Evolutionary conservation across 2,329 filamentous ascomycete species (phyloP).

Genomic region (Apiospora koreana): DNA sequence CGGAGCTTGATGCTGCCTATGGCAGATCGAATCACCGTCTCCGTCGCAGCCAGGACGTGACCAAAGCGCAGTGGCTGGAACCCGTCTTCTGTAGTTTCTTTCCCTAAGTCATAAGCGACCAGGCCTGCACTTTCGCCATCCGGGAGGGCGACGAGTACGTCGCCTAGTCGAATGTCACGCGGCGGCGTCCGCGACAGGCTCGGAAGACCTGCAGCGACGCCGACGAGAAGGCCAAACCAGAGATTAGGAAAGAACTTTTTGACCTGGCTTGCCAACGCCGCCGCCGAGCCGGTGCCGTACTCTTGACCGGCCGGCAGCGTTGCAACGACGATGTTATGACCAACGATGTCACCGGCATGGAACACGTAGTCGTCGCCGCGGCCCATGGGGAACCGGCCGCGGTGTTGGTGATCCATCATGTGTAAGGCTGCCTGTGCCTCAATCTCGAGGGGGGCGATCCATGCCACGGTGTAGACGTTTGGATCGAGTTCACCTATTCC

Average conservation of each 20-base stretch:
- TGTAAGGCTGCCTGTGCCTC: constrained; percentile 36
- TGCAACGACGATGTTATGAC: constrained; percentile 38
- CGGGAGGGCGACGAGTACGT: constrained; percentile 35
- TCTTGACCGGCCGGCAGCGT: constrained; percentile 35
- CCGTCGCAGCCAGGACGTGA: constrained; percentile 28
- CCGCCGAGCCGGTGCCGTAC: constrained; percentile 36
- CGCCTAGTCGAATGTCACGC: constrained; percentile 39
- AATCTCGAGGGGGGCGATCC: constrained; percentile 39
- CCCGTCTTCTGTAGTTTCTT: constrained; percentile 27
- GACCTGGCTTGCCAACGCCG: constrained; percentile 35
- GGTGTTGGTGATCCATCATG: constrained; percentile 35
- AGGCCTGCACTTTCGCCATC: constrained; percentile 27
- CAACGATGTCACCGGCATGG: constrained; percentile 35
- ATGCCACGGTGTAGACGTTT: constrained; percentile 34
- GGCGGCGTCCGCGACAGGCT: constrained; percentile 24
- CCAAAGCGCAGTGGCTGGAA: constrained; percentile 30
- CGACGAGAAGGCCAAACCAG: constrained; percentile 38
- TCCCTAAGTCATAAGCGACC: constrained; percentile 36
- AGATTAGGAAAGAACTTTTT: constrained; percentile 37
- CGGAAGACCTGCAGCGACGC: constrained; percentile 37
- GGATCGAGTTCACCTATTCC: constrained; percentile 15
- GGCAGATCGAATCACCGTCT: constrained; percentile 34
- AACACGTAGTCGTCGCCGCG: constrained; percentile 39
- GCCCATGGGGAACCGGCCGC: constrained; percentile 30
- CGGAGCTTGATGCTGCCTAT: constrained; percentile 33